phyloP scores from a whole-genome alignment of 495 filamentous ascomycete species.

The Elasticomyces elasticus region DNA sequence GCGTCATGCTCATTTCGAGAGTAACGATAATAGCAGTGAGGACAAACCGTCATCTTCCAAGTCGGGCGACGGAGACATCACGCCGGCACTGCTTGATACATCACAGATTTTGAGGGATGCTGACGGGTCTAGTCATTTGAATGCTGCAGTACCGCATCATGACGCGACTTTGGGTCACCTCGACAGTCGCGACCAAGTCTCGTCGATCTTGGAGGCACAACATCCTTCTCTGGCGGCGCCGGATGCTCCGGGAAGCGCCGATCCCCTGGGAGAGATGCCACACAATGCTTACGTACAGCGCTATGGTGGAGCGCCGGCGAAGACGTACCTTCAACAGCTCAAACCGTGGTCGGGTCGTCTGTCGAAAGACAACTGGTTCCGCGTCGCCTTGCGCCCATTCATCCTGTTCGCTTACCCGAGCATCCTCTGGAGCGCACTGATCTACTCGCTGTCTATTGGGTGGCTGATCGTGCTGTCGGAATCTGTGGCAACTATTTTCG shows the following conservation, averaged over 20 bases:
- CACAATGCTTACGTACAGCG: constrained; percentile 18
- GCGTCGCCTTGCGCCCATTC: constrained; percentile 66
- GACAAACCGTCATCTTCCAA: neutral
- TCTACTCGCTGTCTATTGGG: constrained; percentile 84
- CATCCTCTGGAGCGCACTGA: constrained; percentile 78
- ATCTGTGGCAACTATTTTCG: constrained; percentile 67
- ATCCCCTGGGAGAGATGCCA: neutral
- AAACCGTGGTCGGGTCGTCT: constrained; percentile 69
- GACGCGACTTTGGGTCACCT: too few relatives aligned
- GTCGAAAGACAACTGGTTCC: constrained; percentile 66
- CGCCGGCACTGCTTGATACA: constrained; percentile 1
- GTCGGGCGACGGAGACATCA: neutral
- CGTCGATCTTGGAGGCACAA: constrained; percentile 2
- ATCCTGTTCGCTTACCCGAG: constrained; percentile 80
- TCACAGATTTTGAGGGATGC: too few relatives aligned
- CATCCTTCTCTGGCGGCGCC: neutral
- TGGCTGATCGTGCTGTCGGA: constrained; percentile 96
- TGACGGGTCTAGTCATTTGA: too few relatives aligned
- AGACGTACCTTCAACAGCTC: constrained; percentile 61
- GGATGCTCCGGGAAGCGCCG: neutral
- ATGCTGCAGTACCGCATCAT: too few relatives aligned
- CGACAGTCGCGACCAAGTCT: too few relatives aligned
- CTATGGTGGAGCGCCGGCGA: constrained; percentile 39
- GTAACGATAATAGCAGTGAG: constrained; percentile 1
- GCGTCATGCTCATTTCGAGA: constrained; percentile 16